A percentile compares a stretch with the other conserved stretches of the same genome.
phyloP scores from a whole-genome alignment of 2,329 filamentous ascomycete genomes.

The Corniculantispora saksenae region DNA sequence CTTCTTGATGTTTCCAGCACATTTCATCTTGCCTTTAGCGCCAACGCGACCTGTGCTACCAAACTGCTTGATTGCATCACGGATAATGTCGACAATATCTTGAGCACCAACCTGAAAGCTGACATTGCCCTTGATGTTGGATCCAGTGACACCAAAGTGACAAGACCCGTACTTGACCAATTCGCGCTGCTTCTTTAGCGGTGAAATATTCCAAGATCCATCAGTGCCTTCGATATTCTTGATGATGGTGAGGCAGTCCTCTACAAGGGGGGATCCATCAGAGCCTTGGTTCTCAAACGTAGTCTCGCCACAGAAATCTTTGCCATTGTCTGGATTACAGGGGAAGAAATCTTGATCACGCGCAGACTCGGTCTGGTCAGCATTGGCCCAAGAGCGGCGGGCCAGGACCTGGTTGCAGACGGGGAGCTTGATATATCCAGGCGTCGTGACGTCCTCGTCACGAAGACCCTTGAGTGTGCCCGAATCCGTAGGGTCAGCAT shows the following conservation, averaged over 20 bases:
- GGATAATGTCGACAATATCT: conserved; percentile 39
- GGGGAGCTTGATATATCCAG: conserved; percentile 39
- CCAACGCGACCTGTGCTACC: conserved; percentile 33
- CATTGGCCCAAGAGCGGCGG: conserved; percentile 33
- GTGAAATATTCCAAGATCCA: conserved; percentile 1
- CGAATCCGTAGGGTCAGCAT: conserved; percentile 28
- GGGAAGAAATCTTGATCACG: conserved; percentile 31
- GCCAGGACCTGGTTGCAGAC: conserved; percentile 39
- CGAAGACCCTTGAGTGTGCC: conserved; percentile 27
- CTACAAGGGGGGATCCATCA: conserved; percentile 33
- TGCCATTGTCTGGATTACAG: conserved; percentile 32
- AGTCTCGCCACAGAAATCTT: conserved; percentile 32
- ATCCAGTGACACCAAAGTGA: conserved; percentile 31
- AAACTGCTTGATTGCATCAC: conserved; percentile 31
- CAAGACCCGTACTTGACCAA: conserved; percentile 30
- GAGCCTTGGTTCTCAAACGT: conserved; percentile 37
- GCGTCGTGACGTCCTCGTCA: conserved; percentile 33
- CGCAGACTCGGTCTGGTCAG: conserved; percentile 20
- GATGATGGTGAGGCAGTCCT: conserved; percentile 38
- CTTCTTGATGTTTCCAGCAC: conserved; percentile 26
- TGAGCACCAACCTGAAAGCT: conserved; percentile 35
- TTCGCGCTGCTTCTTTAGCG: conserved; percentile 10
- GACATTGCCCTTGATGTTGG: conserved; percentile 28
- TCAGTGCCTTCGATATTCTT: conserved; percentile 32
- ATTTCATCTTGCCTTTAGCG: conserved; percentile 35